phyloP scores from a whole-genome alignment of 140 eudicot genomes.

The Artemisia princeps region DNA sequence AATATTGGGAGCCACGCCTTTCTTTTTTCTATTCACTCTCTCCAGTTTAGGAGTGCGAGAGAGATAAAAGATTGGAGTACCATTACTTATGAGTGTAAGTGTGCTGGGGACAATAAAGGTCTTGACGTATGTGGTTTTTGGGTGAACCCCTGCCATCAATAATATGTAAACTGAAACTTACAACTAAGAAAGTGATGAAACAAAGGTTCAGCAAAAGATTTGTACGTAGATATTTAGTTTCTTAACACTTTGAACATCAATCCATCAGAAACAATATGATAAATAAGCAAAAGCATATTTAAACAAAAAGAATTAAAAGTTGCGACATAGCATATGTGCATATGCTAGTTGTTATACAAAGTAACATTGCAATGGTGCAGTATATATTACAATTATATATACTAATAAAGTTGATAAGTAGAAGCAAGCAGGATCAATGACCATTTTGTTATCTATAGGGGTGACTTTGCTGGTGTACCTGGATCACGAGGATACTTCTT shows the following conservation, averaged over 20 bases:
- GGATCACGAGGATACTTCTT: slow-evolving; percentile 89
- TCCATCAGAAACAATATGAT: neutral
- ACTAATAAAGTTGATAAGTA: slow-evolving; percentile 1
- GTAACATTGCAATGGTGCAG: neutral
- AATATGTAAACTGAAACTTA: slow-evolving; percentile 2
- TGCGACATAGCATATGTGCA: neutral
- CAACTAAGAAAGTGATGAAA: slow-evolving; percentile 4
- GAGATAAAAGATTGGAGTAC: slow-evolving; percentile 1
- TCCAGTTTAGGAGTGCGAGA: neutral
- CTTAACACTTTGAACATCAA: neutral
- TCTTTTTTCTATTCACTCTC: slow-evolving; percentile 11
- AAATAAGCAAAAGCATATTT: neutral
- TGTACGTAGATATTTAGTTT: neutral
- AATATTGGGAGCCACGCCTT: neutral
- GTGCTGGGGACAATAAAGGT: neutral
- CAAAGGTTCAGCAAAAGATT: neutral
- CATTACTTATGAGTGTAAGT: slow-evolving; percentile 6
- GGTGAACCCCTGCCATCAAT: neutral
- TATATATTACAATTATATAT: neutral
- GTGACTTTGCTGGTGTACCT: slow-evolving; percentile 92
- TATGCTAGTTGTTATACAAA: neutral
- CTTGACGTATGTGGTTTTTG: neutral
- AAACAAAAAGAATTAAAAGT: neutral
- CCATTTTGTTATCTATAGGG: slow-evolving; percentile 45
- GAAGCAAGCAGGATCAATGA: slow-evolving; percentile 15